Base-by-base conservation (phyloP, 306 rosid species). In the Phaseolus lunatus region DNA sequence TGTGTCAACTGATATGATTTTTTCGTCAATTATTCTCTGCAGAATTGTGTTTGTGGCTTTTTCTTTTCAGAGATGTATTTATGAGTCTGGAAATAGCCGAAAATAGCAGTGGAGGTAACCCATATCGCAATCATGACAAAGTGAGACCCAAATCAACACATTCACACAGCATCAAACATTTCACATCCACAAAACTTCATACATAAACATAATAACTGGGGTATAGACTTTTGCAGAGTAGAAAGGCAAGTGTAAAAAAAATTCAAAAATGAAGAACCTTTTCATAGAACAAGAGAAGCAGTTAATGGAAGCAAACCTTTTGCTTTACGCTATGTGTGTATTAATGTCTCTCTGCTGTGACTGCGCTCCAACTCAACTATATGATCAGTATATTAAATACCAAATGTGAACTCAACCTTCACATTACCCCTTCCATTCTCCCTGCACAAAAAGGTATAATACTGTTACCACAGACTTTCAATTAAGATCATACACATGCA, bases 281-380 rank as follows among this genome's bases (percentile, higher is more conserved):
- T 39, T 31, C 1, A 53, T 22, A 63, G 66, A 52, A 53, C 48
- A 43, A n/a, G 53, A 66, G 53, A 45, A 16, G 66, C 15, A 67
- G 57, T 67, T 67, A 44, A 67, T 67, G 72, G 54, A 67, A 45
- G 15, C 73, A 44, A 67, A 67, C 73, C 73, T 67, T 45, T 44
- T 76, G 69, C 63, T 76, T 76, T 76, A 76, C 81, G 78, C 78
- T 52, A 70, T 76, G 31, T 69, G 66, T 47, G 24, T 23, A 24
- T 81, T 68, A 81, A 75, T 75, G 67, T 23, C 20, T 20, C 11
- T 19, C 16, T 80, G 39, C 10, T 72, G 49, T 26, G 43, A 19
- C 58, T 73, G 35, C 24, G 57, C 70, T 64, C 9, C 49, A 37
- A 35, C 2, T 69, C 69, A 73, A 58, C 78, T 26, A 54, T 66